Evolutionary conservation across 148 eudicot genomes (phyloP).

Genomic region (Camellia lanceoleosa): DNA sequence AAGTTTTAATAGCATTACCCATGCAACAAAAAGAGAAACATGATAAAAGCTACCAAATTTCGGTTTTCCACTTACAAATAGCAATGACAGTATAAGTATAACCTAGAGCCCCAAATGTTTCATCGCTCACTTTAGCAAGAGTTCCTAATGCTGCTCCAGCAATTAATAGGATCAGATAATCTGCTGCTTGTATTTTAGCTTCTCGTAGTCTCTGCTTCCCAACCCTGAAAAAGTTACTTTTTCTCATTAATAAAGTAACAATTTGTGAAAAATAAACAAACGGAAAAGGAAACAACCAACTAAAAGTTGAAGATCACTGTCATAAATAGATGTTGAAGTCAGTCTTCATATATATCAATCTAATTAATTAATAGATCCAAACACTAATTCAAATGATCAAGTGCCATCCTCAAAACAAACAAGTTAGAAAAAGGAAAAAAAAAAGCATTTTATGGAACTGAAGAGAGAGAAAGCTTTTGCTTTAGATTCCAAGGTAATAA

Average conservation of each 20-base stretch:
- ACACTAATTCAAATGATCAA: background rate
- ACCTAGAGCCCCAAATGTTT: slow-evolving; percentile 77
- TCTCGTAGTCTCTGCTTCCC: slow-evolving; percentile 84
- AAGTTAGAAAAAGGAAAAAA: background rate
- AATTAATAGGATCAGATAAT: slow-evolving; percentile 78
- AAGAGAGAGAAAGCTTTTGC: background rate
- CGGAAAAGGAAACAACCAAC: background rate
- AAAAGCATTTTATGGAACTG: background rate
- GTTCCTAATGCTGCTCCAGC: slow-evolving; percentile 94
- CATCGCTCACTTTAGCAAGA: slow-evolving; percentile 75
- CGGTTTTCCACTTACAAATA: slow-evolving; percentile 62
- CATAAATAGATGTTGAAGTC: background rate
- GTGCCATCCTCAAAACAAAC: background rate
- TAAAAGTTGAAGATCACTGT: background rate
- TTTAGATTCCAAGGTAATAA: too few relatives aligned
- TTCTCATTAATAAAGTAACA: slow-evolving; percentile 7
- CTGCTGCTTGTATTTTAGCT: slow-evolving; percentile 78
- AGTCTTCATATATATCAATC: background rate
- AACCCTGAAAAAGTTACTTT: slow-evolving; percentile 43
- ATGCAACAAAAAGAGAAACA: background rate
- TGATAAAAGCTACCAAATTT: background rate
- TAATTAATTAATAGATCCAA: background rate
- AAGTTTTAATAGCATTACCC: background rate
- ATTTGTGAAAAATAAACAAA: background rate
- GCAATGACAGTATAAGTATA: slow-evolving; percentile 89